Evolutionary conservation across 2,329 filamentous ascomycete species (phyloP).

Genomic region (Thielaviopsis cerberus): DNA sequence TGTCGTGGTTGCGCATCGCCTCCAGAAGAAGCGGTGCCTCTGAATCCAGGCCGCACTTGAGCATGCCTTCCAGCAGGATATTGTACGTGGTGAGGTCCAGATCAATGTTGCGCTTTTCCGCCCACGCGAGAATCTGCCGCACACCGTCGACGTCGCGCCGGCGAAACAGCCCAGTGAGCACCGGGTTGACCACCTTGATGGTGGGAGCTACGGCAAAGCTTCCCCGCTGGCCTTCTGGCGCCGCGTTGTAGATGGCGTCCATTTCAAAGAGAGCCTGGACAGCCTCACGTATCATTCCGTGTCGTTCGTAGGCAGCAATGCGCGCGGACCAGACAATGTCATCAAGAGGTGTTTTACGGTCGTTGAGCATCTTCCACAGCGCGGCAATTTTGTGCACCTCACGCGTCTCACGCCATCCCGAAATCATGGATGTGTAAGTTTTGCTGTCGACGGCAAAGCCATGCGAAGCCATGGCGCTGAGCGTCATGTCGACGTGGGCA

Average conservation of each 20-base stretch:
- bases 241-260: slow-evolving; percentile 18
- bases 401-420: slow-evolving; percentile 43
- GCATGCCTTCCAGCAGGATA: slow-evolving; percentile 42
- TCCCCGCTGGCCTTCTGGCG: background rate
- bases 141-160: slow-evolving; percentile 29
- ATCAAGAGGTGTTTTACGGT: slow-evolving; percentile 42
- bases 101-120: slow-evolving; percentile 32
- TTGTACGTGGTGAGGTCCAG: slow-evolving; percentile 48
- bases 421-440: slow-evolving; percentile 57
- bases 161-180: slow-evolving; percentile 42
- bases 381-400: slow-evolving; percentile 42
- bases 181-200: slow-evolving; percentile 50
- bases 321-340: slow-evolving; percentile 49
- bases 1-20: slow-evolving; percentile 36
- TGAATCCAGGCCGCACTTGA: slow-evolving; percentile 28
- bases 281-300: slow-evolving; percentile 34
- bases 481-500: slow-evolving; percentile 14
- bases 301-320: slow-evolving; percentile 44
- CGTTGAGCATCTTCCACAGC: slow-evolving; percentile 47
- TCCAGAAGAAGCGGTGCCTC: slow-evolving; percentile 35
- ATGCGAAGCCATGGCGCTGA: slow-evolving; percentile 26
- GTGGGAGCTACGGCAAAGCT: slow-evolving; percentile 34
- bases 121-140: slow-evolving; percentile 39
- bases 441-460: slow-evolving; percentile 33
- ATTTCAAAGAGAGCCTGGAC: slow-evolving; percentile 49